These are phyloP conservation scores for Schwanniomyces occidentalis DNA, from an alignment of 805 yeast species.

Conservation along the genomic window DNA sequence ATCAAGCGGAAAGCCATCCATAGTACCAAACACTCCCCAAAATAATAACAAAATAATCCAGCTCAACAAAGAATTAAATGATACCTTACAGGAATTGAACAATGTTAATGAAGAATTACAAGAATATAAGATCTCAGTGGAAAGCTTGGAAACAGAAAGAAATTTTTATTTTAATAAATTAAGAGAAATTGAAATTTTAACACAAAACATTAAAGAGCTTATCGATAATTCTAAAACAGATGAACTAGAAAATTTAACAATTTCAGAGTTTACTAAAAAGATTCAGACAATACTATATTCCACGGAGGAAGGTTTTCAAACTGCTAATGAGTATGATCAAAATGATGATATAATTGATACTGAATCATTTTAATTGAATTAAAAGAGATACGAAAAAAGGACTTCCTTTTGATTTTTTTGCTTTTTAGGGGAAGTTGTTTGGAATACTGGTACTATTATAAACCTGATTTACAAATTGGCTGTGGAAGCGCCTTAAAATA, in stretches of 20 bases:
- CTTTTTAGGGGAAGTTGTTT: too few species aligned
- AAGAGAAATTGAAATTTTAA: slow-evolving; percentile 81
- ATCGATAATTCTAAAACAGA: slow-evolving; percentile 9
- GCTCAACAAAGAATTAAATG: slow-evolving; percentile 40
- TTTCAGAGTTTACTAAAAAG: slow-evolving; percentile 42
- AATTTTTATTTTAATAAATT: slow-evolving; percentile 88
- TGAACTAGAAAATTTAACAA: slow-evolving; percentile 28
- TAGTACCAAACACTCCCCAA: slow-evolving; percentile 9
- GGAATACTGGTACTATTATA: too few species aligned
- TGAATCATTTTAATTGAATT: slow-evolving; percentile 17
- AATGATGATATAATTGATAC: slow-evolving; percentile 14
- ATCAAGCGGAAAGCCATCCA: slow-evolving; percentile 8
- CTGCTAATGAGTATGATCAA: slow-evolving; percentile 36
- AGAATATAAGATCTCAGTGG: slow-evolving; percentile 60
- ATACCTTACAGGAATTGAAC: slow-evolving; percentile 42
- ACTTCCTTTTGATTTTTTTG: too few species aligned
- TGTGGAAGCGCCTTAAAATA: too few species aligned
- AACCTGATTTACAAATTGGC: too few species aligned
- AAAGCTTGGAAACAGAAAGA: slow-evolving; percentile 76
- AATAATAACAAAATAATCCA: slow-evolving; percentile 12
- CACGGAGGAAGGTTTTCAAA: slow-evolving; percentile 82
- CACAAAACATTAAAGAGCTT: slow-evolving; percentile 50
- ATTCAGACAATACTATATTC: slow-evolving; percentile 76
- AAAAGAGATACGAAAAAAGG: too few species aligned
- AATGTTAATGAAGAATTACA: slow-evolving; percentile 50